Evolutionary conservation across 345 rosid genomes (phyloP).

Genomic region (Anastatica hierochuntica): DNA sequence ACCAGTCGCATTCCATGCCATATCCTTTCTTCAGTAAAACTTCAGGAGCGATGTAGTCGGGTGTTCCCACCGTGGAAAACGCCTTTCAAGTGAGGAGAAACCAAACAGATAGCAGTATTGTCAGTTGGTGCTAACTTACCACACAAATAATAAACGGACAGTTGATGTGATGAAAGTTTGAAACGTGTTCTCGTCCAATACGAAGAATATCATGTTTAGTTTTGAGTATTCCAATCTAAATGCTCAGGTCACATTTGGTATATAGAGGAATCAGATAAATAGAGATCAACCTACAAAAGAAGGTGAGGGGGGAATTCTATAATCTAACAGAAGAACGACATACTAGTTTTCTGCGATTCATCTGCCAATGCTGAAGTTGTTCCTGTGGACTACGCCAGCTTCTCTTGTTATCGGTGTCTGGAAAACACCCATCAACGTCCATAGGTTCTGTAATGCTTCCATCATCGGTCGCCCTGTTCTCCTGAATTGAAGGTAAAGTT

Average conservation of each 20-base stretch:
- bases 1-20: constrained; percentile 99
- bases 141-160: neutral
- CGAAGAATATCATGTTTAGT: neutral
- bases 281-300: neutral
- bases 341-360: constrained; percentile 94
- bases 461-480: constrained; percentile 61
- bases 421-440: constrained; percentile 76
- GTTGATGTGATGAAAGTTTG: constrained; percentile 5
- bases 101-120: constrained; percentile 3
- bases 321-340: constrained; percentile 10
- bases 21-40: constrained; percentile 93
- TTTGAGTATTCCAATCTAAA: neutral
- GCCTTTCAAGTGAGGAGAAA: constrained; percentile 41
- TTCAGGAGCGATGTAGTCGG: constrained; percentile 96
- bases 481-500: constrained; percentile 67
- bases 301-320: neutral
- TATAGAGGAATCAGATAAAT: constrained; percentile 1
- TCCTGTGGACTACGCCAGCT: constrained; percentile 84
- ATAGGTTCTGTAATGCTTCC: constrained; percentile 55
- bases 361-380: constrained; percentile 99
- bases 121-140: neutral
- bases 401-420: constrained; percentile 66
- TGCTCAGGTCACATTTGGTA: constrained; percentile 5
- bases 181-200: neutral
- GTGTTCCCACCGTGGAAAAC: constrained; percentile 95